A percentile compares a stretch with the other conserved stretches of the same genome.
Conservation (phyloP, 1,284 basidiomycete genomes). For the Cryptococcus deneoformans region DNA sequence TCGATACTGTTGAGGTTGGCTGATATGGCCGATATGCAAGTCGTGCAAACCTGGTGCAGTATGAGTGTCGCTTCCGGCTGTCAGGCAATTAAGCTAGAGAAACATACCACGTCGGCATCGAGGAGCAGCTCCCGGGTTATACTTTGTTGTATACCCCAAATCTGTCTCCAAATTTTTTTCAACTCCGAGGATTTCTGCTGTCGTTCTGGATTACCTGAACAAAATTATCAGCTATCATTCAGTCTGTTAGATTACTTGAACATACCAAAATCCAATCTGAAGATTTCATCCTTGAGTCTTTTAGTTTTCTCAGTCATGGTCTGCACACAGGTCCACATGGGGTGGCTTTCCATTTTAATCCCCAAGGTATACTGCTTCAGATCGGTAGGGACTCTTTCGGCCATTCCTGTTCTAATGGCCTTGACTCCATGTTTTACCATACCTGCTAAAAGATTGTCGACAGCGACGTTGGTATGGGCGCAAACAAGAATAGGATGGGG, state of each 20-base stretch:
- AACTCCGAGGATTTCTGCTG: neutral
- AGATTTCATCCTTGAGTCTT: slow-evolving; percentile 6
- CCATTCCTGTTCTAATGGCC: slow-evolving; percentile 71
- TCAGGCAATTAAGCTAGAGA: too few relatives aligned
- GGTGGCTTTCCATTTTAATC: slow-evolving; percentile 63
- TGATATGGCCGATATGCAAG: slow-evolving; percentile 70
- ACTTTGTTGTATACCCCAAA: neutral
- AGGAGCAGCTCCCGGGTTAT: slow-evolving; percentile 55
- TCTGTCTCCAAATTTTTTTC: neutral
- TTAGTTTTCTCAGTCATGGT: slow-evolving; percentile 24
- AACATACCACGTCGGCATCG: slow-evolving; percentile 69
- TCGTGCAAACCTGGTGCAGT: slow-evolving; percentile 67
- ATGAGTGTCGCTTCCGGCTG: too few relatives aligned
- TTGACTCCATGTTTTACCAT: slow-evolving; percentile 58
- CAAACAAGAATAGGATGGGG: slow-evolving; percentile 81
- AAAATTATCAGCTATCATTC: neutral
- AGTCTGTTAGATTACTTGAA: too few relatives aligned
- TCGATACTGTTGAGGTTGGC: slow-evolving; percentile 58
- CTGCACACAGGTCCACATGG: slow-evolving; percentile 54
- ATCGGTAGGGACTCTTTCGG: slow-evolving; percentile 60
- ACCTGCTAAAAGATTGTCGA: slow-evolving; percentile 86
- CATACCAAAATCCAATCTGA: neutral
- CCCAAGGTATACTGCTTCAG: slow-evolving; percentile 65
- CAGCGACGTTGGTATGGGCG: slow-evolving; percentile 90
- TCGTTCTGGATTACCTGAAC: neutral